Conservation (phyloP, 2,329 filamentous ascomycete species). For the Lecanicillium sp. region DNA sequence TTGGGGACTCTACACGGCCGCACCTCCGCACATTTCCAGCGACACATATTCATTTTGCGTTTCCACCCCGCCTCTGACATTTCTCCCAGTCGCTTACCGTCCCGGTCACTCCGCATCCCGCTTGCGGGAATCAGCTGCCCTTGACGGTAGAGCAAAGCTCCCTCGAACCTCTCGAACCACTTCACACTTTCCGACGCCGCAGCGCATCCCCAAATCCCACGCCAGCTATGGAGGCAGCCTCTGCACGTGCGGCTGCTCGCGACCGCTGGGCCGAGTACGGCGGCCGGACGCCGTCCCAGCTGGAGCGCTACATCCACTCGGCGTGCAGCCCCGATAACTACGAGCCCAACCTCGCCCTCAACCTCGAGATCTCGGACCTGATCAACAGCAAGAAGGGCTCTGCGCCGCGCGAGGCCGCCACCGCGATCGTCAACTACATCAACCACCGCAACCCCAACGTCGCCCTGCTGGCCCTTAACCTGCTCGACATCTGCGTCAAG, state of each 20-base stretch:
- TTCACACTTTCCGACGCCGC: background rate
- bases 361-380: conserved; percentile 92
- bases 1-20: conserved; percentile 1
- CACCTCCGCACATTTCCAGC: background rate
- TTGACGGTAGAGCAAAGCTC: too few relatives aligned
- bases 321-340: conserved; percentile 97
- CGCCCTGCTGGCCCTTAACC: conserved; percentile 77
- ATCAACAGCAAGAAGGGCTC: conserved; percentile 97
- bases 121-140: too few relatives aligned
- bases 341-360: conserved; percentile 93
- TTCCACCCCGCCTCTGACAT: too few relatives aligned
- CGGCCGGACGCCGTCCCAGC: conserved; percentile 72
- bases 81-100: too few relatives aligned
- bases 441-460: conserved; percentile 98
- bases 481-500: conserved; percentile 98
- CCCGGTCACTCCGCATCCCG: background rate
- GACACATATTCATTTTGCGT: too few relatives aligned
- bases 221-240: conserved; percentile 78
- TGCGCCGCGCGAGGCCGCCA: conserved; percentile 88
- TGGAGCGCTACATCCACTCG: conserved; percentile 93
- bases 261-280: conserved; percentile 86
- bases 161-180: background rate
- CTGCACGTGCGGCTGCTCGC: conserved; percentile 88
- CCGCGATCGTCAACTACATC: conserved; percentile 87
- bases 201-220: background rate